Evolutionary conservation across 1,284 basidiomycete species (phyloP).

Genomic region (Tilletia indica): DNA sequence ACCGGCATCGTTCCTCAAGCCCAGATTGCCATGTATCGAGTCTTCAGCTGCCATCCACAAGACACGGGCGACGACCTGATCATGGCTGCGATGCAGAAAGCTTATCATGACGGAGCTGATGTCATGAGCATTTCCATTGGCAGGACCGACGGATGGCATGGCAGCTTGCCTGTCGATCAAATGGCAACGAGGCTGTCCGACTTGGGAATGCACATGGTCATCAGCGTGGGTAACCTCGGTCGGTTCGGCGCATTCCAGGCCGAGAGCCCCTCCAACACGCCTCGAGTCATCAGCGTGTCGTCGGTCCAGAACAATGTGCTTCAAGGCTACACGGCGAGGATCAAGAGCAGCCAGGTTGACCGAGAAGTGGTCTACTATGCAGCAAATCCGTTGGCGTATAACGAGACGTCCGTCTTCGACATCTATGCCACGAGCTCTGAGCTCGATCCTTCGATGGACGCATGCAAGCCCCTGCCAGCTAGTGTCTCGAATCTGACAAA

Average conservation of each 20-base stretch:
- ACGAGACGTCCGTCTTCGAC: conserved; percentile 15
- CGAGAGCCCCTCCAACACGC: conserved; percentile 55
- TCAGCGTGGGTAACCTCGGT: conserved; percentile 57
- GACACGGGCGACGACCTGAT: conserved; percentile 56
- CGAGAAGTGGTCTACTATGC: conserved; percentile 31
- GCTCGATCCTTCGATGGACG: too few relatives aligned
- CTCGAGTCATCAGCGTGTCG: conserved; percentile 47
- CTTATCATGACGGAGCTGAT: conserved; percentile 57
- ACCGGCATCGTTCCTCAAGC: conserved; percentile 40
- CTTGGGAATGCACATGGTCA: conserved; percentile 35
- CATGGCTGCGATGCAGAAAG: conserved; percentile 50
- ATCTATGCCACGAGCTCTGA: too few relatives aligned
- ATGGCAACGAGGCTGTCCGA: conserved; percentile 29
- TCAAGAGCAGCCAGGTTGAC: conserved; percentile 24
- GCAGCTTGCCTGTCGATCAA: conserved; percentile 24
- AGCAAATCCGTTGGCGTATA: conserved; percentile 34
- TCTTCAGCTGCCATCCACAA: conserved; percentile 56
- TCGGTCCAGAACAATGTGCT: conserved; percentile 50
- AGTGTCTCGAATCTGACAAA: too few relatives aligned
- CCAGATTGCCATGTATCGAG: conserved; percentile 55
- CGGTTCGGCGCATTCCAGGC: conserved; percentile 56
- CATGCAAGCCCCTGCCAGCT: too few relatives aligned
- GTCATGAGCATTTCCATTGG: conserved; percentile 68
- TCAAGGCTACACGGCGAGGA: conserved; percentile 31
- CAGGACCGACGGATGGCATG: conserved; percentile 49